Evolutionary conservation across 2,329 filamentous ascomycete species (phyloP).

Genomic region (Ophiostoma himal-ulmi): DNA sequence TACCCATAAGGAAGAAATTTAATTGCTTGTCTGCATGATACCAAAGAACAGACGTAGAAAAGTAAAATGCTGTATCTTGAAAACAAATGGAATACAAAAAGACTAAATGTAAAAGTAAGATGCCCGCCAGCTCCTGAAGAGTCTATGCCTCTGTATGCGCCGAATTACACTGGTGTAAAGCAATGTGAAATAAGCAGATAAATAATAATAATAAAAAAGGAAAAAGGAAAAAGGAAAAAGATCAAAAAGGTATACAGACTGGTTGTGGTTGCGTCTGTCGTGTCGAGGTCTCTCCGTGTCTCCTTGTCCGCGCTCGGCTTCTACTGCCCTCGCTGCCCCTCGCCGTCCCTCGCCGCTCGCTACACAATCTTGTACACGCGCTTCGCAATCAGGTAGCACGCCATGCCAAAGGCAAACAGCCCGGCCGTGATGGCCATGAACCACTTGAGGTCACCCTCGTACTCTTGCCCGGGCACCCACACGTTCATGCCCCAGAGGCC

Average conservation of each 20-base stretch:
- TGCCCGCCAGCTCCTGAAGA: neutral
- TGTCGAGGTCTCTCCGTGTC: neutral
- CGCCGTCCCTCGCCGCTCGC: no score
- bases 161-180: neutral
- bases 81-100: neutral
- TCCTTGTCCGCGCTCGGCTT: neutral
- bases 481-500: conserved; percentile 99
- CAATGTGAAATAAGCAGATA: neutral
- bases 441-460: conserved; percentile 68
- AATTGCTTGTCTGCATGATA: neutral
- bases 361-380: conserved; percentile 74
- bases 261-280: neutral
- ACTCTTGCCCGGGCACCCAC: conserved; percentile 85
- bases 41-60: no score
- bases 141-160: neutral
- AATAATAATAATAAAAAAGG: neutral
- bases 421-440: conserved; percentile 70
- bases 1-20: neutral
- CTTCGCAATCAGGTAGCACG: conserved; percentile 77
- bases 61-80: neutral
- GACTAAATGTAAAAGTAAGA: neutral
- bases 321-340: neutral
- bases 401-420: conserved; percentile 69
- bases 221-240: no score
- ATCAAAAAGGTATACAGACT: neutral